Evolutionary conservation across 768 basidiomycete genomes (phyloP).

Genomic region (Mycena amicta): DNA sequence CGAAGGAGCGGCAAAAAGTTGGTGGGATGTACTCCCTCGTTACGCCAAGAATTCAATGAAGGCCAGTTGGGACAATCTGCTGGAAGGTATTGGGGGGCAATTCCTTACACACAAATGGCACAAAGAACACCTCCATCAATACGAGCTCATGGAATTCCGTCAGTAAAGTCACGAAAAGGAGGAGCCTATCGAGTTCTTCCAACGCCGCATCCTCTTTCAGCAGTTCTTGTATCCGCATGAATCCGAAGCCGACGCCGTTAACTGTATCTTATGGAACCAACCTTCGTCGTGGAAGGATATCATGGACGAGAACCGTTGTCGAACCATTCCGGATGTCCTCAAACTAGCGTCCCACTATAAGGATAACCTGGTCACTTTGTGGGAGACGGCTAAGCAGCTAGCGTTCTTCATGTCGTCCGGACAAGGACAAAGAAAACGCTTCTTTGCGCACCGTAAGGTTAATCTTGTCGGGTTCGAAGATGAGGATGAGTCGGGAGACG

Average conservation of each 20-base stretch:
- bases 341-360: not conserved
- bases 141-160: not conserved
- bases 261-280: not conserved
- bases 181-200: not conserved
- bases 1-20: not conserved
- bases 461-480: not conserved
- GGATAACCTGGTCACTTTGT: not conserved
- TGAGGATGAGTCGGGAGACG: not conserved
- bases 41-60: not conserved
- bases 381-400: not conserved
- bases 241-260: not conserved
- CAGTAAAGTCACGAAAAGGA: not conserved
- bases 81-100: not conserved
- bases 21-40: not conserved
- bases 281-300: not conserved
- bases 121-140: not conserved
- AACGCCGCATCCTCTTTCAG: not conserved
- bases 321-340: not conserved
- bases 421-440: too few relatives aligned
- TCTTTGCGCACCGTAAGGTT: not conserved
- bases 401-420: not conserved
- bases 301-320: not conserved
- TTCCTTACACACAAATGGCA: conserved; percentile 2
- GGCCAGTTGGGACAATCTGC: not conserved
- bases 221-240: not conserved